Evolutionary conservation across 176 grass and related monocot genomes (phyloP).

Genomic region (Oryza brachyantha): DNA sequence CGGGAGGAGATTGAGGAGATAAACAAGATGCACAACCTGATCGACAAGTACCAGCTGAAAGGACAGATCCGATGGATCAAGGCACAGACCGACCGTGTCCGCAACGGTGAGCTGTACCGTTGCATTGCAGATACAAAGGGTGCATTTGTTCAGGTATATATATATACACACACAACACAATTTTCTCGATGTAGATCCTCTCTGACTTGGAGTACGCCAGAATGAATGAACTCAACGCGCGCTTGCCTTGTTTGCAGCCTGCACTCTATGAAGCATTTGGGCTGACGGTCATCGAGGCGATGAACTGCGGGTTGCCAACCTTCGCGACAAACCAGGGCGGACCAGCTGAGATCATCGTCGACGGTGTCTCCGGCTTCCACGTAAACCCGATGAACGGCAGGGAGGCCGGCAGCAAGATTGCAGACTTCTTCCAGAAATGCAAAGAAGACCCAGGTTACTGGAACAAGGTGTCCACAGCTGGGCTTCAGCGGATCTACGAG

Average conservation of each 20-base stretch:
- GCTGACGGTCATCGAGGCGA: conserved; percentile 72
- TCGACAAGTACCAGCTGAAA: conserved; percentile 52
- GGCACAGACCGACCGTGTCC: conserved; percentile 60
- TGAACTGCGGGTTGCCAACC: conserved; percentile 77
- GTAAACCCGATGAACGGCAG: conserved; percentile 57
- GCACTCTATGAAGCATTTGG: conserved; percentile 78
- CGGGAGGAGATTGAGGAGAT: conserved; percentile 79
- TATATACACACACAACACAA: neutral
- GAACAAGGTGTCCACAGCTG: conserved; percentile 65
- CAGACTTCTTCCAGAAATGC: conserved; percentile 71
- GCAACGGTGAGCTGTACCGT: conserved; percentile 73
- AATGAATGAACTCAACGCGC: neutral
- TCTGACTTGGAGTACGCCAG: neutral
- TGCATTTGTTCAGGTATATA: conserved; percentile 71
- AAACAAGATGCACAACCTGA: conserved; percentile 71
- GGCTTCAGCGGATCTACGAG: conserved; percentile 74
- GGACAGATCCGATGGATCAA: conserved; percentile 75
- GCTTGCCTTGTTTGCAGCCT: conserved; percentile 40
- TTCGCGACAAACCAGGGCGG: conserved; percentile 80
- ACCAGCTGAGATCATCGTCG: conserved; percentile 68
- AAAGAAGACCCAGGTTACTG: conserved; percentile 57
- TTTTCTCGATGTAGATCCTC: no score
- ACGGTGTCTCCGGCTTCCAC: conserved; percentile 66
- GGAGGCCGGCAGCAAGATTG: conserved; percentile 63
- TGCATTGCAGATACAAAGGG: conserved; percentile 68